Evolutionary conservation across 257 asterid species (phyloP), one percentile per base, ranked within the genome.

Genomic region (Asclepias syriaca): DNA sequence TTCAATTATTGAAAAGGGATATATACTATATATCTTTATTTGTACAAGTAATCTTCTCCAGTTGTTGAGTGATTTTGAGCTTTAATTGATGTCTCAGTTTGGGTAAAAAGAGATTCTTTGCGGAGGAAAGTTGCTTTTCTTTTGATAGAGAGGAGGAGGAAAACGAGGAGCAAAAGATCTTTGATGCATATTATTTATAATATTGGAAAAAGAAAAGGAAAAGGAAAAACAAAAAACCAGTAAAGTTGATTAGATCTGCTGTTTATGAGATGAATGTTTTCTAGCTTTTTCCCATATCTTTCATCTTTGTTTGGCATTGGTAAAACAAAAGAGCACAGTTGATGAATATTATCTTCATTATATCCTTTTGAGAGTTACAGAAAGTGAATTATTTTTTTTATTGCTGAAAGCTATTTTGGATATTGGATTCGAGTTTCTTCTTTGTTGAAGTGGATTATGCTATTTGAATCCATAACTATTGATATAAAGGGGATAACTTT

Each of bases 401-500:
- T 16, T 58, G 56, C 60, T 66, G 49, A 61, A 80, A 40, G 61
- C 65, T 51, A 45, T 61, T 59, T 2, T n/a, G 59, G 39, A 68
- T 60, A 57, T 53, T 69, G 39, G 65, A 71, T 64, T 68, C 19
- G 21, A 63, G 69, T 37, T 74, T 57, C 51, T 40, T 32, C 54
- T 6, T n/a, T 59, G 5, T 66, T 45, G 65, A 21, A 70, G 72
- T 40, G 70, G 60, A 40, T 71, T 63, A 19, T 48, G 14, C 73
- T 74, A 50, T 19, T 48, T 46, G 43, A 18, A n/a, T 48, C 46
- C 5, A 14, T 29, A 22, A 65, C 54, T 56, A 54, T 75, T 63
- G 79, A 75, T 73, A n/a, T 49, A 65, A 58, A 71, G 76, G 71
- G 11, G 48, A 11, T 7, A 75, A 76, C 55, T 77, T 66, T 71